These are phyloP conservation scores for Penicillium sp. DNA, from an alignment of 2,329 filamentous ascomycete genomes.

Conservation along the genomic window DNA sequence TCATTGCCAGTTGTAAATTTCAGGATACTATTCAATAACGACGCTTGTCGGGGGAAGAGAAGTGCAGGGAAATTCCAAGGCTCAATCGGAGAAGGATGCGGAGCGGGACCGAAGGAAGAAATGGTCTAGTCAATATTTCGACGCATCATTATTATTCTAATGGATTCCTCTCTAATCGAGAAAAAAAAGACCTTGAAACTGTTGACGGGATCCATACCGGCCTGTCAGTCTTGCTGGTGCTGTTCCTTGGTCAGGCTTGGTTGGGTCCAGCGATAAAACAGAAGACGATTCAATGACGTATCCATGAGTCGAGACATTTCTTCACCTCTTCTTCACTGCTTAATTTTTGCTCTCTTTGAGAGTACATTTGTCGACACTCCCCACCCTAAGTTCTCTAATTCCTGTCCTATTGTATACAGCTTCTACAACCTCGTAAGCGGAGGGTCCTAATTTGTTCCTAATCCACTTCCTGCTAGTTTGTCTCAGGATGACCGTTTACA, in stretches of 20 bases:
- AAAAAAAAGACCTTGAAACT: background rate
- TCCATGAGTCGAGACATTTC: constrained; percentile 6
- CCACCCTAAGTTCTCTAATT: background rate
- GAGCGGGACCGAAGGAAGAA: background rate
- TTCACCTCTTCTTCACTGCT: background rate
- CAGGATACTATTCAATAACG: too few species aligned
- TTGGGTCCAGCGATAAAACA: constrained; percentile 7
- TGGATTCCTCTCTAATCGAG: background rate
- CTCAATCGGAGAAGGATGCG: background rate
- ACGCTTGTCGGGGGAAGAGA: too few species aligned
- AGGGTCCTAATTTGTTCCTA: background rate
- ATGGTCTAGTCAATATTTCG: background rate
- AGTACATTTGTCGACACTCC: background rate
- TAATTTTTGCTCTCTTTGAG: background rate
- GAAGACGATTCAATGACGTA: constrained; percentile 15
- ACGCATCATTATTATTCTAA: background rate
- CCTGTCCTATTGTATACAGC: background rate
- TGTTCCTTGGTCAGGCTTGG: constrained; percentile 5
- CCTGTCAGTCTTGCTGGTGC: background rate
- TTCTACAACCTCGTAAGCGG: background rate
- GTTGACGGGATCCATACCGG: background rate
- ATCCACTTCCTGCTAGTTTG: constrained; percentile 17
- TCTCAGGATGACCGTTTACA: constrained; percentile 62
- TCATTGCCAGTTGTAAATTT: too few species aligned
- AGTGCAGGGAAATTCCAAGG: background rate